Evolutionary conservation across 2,329 filamentous ascomycete genomes (phyloP).

Genomic region (Aspergillus nomiae): DNA sequence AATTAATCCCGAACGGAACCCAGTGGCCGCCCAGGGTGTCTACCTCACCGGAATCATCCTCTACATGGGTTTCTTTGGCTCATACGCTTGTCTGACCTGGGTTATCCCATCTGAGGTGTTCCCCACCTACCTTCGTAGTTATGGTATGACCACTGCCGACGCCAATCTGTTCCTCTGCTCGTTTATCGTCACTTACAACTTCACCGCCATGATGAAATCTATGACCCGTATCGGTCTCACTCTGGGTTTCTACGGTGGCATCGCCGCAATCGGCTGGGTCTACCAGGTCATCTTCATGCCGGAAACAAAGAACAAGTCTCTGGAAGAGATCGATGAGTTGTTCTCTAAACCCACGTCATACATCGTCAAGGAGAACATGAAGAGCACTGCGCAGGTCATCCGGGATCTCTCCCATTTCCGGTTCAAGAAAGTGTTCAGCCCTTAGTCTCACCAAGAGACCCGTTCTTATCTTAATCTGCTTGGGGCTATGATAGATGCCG

Average conservation of each 20-base stretch:
- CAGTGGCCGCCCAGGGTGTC: conserved; percentile 55
- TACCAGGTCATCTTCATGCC: conserved; percentile 77
- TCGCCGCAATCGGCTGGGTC: conserved; percentile 69
- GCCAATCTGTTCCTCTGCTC: conserved; percentile 70
- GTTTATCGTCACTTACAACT: conserved; percentile 77
- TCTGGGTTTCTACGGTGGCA: conserved; percentile 73
- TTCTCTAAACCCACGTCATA: conserved; percentile 66
- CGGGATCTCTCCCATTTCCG: conserved; percentile 48
- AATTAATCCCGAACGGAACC: conserved; percentile 51
- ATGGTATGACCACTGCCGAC: conserved; percentile 72
- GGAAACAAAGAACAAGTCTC: conserved; percentile 69
- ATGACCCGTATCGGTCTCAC: conserved; percentile 67
- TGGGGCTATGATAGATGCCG: not conserved
- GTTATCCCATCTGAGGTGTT: conserved; percentile 70
- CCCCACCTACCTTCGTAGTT: conserved; percentile 70
- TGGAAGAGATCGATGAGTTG: conserved; percentile 72
- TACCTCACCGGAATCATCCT: conserved; percentile 63
- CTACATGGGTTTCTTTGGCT: conserved; percentile 70
- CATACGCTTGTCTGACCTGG: conserved; percentile 66
- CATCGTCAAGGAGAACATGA: conserved; percentile 62
- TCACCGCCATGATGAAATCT: conserved; percentile 67
- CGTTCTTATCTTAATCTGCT: not conserved
- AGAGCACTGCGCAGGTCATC: conserved; percentile 47
- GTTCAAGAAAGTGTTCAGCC: conserved; percentile 51
- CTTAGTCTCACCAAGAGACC: conserved; percentile 15